A percentile compares a stretch with the other conserved stretches of the same genome.
phyloP scores from a whole-genome alignment of 2,329 filamentous ascomycete species.

The Pezicula rhizophila region DNA sequence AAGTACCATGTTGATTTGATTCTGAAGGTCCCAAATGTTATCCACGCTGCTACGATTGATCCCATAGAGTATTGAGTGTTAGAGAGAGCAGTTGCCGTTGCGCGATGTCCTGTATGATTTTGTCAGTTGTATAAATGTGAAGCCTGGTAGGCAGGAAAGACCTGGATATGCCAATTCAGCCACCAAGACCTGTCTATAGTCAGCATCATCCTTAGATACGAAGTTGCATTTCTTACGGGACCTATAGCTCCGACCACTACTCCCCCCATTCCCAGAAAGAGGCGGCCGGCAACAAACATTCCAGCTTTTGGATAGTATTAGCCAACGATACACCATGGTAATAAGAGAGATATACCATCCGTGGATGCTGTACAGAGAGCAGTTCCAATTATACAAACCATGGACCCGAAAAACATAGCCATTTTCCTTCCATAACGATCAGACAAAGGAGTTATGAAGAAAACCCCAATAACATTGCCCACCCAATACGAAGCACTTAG shows the following conservation, averaged over 20 bases:
- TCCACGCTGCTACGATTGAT: constrained; percentile 33
- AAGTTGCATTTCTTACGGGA: constrained; percentile 3
- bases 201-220: no score
- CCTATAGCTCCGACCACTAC: constrained; percentile 11
- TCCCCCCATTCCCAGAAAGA: not conserved
- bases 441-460: constrained; percentile 11
- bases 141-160: no score
- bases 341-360: not conserved
- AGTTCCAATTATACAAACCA: not conserved
- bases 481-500: constrained; percentile 14
- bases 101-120: constrained; percentile 19
- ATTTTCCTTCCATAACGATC: not conserved
- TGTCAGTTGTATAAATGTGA: not conserved
- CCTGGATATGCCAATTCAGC: constrained; percentile 1
- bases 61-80: constrained; percentile 30
- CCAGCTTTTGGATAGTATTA: not conserved
- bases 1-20: constrained; percentile 8
- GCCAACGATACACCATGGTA: no score
- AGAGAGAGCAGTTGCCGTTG: constrained; percentile 28
- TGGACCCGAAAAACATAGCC: not conserved
- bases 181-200: not conserved
- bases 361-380: not conserved
- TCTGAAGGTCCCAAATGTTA: constrained; percentile 25
- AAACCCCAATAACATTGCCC: constrained; percentile 13
- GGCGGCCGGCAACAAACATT: constrained; percentile 1